Evolutionary conservation across 2,329 filamentous ascomycete species (phyloP).

Genomic region (Microdochium paspali): DNA sequence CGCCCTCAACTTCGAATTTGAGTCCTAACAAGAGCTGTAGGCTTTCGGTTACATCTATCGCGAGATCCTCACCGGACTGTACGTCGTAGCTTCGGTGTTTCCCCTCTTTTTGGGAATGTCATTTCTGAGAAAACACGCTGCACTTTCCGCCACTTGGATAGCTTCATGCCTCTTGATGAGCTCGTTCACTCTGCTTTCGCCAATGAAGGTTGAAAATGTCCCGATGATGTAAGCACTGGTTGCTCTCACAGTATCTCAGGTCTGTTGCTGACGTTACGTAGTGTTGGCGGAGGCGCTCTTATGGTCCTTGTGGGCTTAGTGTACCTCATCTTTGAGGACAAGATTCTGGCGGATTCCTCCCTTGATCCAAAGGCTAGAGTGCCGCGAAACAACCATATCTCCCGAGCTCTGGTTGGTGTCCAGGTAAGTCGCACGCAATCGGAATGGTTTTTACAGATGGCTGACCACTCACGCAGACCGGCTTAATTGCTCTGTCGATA

Average conservation of each 20-base stretch:
- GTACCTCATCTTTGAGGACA: constrained; percentile 75
- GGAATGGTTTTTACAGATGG: not conserved
- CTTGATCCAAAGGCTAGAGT: constrained; percentile 12
- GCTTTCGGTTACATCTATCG: constrained; percentile 88
- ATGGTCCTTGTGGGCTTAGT: constrained; percentile 70
- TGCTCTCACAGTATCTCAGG: constrained; percentile 2
- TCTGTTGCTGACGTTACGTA: constrained; percentile 24
- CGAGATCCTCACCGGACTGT: constrained; percentile 76
- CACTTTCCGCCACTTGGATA: constrained; percentile 62
- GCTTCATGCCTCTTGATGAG: constrained; percentile 77
- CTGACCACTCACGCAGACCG: constrained; percentile 38
- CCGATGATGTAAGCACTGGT: constrained; percentile 58
- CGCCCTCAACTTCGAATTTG: constrained; percentile 1
- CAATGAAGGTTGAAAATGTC: constrained; percentile 73
- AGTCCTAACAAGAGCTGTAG: constrained; percentile 29
- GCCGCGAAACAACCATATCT: constrained; percentile 31
- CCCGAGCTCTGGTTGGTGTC: constrained; percentile 52
- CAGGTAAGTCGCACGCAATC: constrained; percentile 38
- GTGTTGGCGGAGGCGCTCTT: constrained; percentile 62
- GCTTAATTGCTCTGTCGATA: constrained; percentile 72
- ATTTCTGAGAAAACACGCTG: constrained; percentile 59
- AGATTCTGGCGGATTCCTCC: constrained; percentile 35
- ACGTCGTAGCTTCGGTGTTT: constrained; percentile 68
- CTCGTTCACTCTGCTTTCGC: constrained; percentile 70
- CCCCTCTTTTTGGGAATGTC: constrained; percentile 62